A percentile compares a stretch with the other conserved stretches of the same genome.
These are phyloP conservation scores for Ophiostoma ips DNA, from an alignment of 2,329 filamentous ascomycete species.

Conservation along the genomic window DNA sequence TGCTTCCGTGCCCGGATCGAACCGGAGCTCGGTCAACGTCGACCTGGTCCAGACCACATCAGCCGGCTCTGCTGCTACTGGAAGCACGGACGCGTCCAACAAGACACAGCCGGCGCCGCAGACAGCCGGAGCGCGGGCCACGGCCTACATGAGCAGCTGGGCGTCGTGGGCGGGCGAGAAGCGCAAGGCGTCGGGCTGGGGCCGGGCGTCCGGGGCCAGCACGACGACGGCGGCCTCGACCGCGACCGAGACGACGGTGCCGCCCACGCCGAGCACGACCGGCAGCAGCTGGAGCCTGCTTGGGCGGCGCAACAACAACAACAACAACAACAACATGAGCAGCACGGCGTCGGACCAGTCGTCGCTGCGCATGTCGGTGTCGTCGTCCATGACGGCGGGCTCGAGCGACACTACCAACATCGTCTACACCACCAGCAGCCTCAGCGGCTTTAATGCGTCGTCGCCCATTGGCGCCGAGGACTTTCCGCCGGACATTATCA, in stretches of 20 bases:
- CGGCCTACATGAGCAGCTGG: constrained; percentile 56
- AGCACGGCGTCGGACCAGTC: constrained; percentile 14
- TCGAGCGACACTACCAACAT: constrained; percentile 6
- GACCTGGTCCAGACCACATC: background rate
- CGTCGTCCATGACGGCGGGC: constrained; percentile 11
- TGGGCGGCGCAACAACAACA: constrained; percentile 3
- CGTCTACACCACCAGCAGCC: background rate
- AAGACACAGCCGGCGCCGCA: constrained; percentile 32
- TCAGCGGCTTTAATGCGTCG: background rate
- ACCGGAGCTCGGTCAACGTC: background rate
- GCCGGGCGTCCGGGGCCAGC: constrained; percentile 14
- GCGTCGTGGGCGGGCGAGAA: constrained; percentile 63
- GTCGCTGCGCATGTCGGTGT: constrained; percentile 13
- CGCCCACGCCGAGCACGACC: background rate
- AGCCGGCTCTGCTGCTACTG: background rate
- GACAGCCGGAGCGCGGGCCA: constrained; percentile 40
- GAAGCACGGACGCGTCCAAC: constrained; percentile 25
- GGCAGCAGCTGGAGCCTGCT: constrained; percentile 8
- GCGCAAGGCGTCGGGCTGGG: constrained; percentile 41
- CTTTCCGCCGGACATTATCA: constrained; percentile 8
- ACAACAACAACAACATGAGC: constrained; percentile 12
- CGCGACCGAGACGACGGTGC: background rate
- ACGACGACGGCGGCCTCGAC: constrained; percentile 3
- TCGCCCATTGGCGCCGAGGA: constrained; percentile 2
- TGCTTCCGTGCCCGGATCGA: background rate